These are phyloP conservation scores for Penicillium frequentans DNA, from an alignment of 2,329 filamentous ascomycete species.

Conservation along the genomic window DNA sequence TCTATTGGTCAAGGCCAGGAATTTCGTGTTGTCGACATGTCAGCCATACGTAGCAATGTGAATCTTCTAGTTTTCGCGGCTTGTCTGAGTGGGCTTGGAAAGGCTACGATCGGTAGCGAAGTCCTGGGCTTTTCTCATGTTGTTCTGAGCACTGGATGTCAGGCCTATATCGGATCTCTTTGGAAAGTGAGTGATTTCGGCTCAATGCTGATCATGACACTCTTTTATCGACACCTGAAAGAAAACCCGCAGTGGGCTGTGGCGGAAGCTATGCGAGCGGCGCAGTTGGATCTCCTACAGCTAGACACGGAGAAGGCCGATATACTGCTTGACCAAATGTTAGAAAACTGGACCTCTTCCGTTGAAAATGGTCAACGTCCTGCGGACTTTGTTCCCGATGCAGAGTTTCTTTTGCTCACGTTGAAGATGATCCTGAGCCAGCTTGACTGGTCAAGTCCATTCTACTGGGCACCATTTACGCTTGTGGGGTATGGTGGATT, in stretches of 20 bases:
- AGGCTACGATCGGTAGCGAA: constrained; percentile 22
- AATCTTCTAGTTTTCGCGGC: constrained; percentile 27
- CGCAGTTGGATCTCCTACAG: constrained; percentile 19
- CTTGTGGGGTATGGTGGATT: constrained; percentile 26
- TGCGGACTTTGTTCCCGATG: constrained; percentile 21
- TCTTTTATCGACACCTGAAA: constrained; percentile 25
- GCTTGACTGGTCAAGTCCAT: constrained; percentile 25
- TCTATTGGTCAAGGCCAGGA: constrained; percentile 25
- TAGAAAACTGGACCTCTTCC: constrained; percentile 12
- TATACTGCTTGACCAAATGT: constrained; percentile 18
- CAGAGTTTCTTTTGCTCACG: constrained; percentile 16
- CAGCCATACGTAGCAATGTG: constrained; percentile 17
- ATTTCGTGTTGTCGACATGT: constrained; percentile 28
- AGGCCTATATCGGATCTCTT: constrained; percentile 26
- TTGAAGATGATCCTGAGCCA: constrained; percentile 23
- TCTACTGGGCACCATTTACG: constrained; percentile 26
- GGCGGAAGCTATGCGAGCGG: constrained; percentile 15
- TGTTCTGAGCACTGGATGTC: constrained; percentile 26
- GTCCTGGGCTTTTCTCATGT: constrained; percentile 28
- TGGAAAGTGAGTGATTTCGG: constrained; percentile 28
- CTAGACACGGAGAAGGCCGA: constrained; percentile 18
- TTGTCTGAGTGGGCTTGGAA: constrained; percentile 25
- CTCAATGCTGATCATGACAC: constrained; percentile 26
- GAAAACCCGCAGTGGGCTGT: constrained; percentile 7
- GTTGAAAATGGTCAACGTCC: constrained; percentile 3